Evolutionary conservation across 2,329 filamentous ascomycete species (phyloP), one percentile per base, ranked within the genome.

Genomic region (Thielaviopsis populi): DNA sequence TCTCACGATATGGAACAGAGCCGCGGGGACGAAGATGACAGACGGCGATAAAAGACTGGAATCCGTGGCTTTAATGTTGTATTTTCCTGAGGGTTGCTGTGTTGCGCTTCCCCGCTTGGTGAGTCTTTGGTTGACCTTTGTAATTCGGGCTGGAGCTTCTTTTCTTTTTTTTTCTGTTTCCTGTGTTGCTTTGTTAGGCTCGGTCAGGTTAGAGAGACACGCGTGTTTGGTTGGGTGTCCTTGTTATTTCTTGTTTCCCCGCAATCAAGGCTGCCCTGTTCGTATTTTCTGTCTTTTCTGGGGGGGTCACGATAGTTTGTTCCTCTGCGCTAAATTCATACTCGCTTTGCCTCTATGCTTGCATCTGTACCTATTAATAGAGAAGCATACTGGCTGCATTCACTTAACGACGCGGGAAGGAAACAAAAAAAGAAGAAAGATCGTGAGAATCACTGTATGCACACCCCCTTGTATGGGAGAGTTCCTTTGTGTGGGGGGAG

Each of bases 371-470:
- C 53, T 56, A 37, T 56, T 56, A 56, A 56, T 37, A 56, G 27
- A 56, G 53, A 56, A n/a, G n/a, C 53, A 56, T 37, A 19, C n/a
- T n/a, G 8, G 24, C 53, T 37, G 53, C 53, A 56, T 27, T 37
- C 27, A 46, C 42, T 46, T 46, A 19, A 37, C 30, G 53, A 56
- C 33, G 60, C 33, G 60, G 17, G 17, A 53, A 24, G 11, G 30
- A 62, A 19, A 54, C 24, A 27, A 41, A 43, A 24, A 42, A 41
- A 59, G 11, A 27, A 59, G 11, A 27, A 59, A 64, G 56, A 64
- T 64, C 56, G 56, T 64, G 63, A 64, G 33, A 42, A 41, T 61
- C 19, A 30, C 46, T 64, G 59, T 43, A 42, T 48, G 54, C 63
- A 64, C 63, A 59, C 63, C 63, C 63, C 43, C 33, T 63, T 33